Conservation (phyloP, 2,329 filamentous ascomycete genomes). For the Venturia pyrina region DNA sequence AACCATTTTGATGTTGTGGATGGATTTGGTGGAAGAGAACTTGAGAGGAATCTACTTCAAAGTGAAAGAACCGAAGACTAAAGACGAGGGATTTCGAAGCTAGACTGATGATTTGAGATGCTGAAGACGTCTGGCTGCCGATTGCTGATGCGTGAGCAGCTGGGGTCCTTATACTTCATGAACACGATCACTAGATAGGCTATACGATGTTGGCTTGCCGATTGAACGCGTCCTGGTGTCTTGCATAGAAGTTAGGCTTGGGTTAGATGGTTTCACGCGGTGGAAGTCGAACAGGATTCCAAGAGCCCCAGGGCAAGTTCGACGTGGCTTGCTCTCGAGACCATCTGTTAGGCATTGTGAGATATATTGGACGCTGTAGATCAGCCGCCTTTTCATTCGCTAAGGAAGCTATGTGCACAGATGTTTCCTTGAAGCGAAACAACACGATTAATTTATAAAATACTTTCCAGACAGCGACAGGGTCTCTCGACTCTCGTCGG, state of each 20-base stretch:
- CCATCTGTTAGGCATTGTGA: slow-evolving; percentile 2
- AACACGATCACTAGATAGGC: background rate
- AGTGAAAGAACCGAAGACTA: background rate
- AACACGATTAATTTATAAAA: background rate
- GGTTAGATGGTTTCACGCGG: slow-evolving; percentile 6
- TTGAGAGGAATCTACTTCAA: background rate
- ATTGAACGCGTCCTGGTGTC: slow-evolving; percentile 3
- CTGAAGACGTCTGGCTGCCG: background rate
- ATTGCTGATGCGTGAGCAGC: background rate
- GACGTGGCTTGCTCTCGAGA: background rate
- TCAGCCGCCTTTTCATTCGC: background rate
- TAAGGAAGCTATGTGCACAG: background rate
- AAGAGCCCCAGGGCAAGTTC: slow-evolving; percentile 1
- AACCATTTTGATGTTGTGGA: background rate
- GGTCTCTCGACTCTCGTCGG: background rate
- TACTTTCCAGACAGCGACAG: background rate
- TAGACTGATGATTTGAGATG: background rate
- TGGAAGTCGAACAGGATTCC: background rate
- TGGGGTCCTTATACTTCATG: slow-evolving; percentile 1
- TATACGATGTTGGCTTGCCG: background rate
- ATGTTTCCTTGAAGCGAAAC: slow-evolving; percentile 6
- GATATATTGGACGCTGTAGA: slow-evolving; percentile 7
- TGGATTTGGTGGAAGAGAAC: background rate
- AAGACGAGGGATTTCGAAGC: background rate
- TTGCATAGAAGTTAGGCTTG: slow-evolving; percentile 6